Base-by-base conservation (phyloP, 2,329 filamentous ascomycete genomes). In the Scedosporium apiospermum region DNA sequence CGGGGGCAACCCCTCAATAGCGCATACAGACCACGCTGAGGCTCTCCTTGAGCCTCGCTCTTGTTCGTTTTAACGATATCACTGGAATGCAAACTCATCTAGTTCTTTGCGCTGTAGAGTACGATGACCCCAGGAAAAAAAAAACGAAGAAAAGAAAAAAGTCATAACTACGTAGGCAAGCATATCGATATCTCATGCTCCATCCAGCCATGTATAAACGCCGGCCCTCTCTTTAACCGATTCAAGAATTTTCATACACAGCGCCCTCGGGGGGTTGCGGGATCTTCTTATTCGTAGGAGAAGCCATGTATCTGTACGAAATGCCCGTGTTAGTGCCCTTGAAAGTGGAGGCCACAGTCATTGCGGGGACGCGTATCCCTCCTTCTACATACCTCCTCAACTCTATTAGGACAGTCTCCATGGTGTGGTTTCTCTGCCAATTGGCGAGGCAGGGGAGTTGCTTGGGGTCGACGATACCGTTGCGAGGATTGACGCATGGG, bases 361-460 rank as follows among this genome's bases (percentile, higher is more conserved):
- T 44, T 26, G 27, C 42, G 41, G 57, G 57, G 30, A 59, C 7
- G 53, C 12, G 30, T 3, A 7, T 23, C 26, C 14, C 10, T 30
- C 3, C 12, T n/a, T 18, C n/a, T 42, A 44, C 80, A 66, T 71
- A 90, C 89, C 89, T 87, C 79, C 91, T 83, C 64, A 96, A 80
- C 74, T 96, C 92, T 66, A 95, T 91, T 67, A 96, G 78, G 62
- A 96, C 87, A 1, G 91, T 96, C 80, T 98, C 93, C 90, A 96
- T 96, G 41, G 92, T 96, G 72, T 92, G 95, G 57, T 96, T 89
- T 64, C 91, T 83, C 80, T 90, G 95, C 95, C 95, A 99, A 74
- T 90, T 87, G 62, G 88, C 85, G 55, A 99, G 82, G 70, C 93
- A 96, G 16, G 89, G 89, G 41, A 99, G 82, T 72, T 93, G 91